These are phyloP conservation scores for Kazachstania bromeliacearum DNA, from an alignment of 805 yeast genomes.

Conservation along the genomic window DNA sequence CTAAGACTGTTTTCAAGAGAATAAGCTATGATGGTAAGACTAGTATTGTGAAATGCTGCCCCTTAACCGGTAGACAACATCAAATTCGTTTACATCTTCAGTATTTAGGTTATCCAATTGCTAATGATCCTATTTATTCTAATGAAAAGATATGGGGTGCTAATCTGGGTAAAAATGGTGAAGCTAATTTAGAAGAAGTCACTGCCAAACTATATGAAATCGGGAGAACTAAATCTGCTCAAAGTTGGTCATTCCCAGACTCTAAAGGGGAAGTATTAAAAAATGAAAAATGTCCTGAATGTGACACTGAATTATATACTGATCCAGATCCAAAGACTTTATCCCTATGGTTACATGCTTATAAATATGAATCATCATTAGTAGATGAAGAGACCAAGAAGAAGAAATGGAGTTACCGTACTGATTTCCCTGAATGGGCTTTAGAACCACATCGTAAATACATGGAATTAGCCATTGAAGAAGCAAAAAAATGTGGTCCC, in stretches of 20 bases:
- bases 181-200: conserved; percentile 41
- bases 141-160: conserved; percentile 77
- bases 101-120: conserved; percentile 76
- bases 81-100: conserved; percentile 91
- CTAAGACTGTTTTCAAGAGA: conserved; percentile 60
- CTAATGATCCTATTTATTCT: conserved; percentile 85
- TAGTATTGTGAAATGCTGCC: conserved; percentile 68
- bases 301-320: conserved; percentile 62
- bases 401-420: conserved; percentile 59
- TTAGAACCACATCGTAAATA: conserved; percentile 41
- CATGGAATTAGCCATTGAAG: conserved; percentile 68
- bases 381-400: conserved; percentile 17
- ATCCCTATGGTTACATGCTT: conserved; percentile 85
- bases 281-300: conserved; percentile 50
- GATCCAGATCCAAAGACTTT: conserved; percentile 87
- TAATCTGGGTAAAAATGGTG: conserved; percentile 51
- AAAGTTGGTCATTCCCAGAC: conserved; percentile 55
- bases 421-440: conserved; percentile 81
- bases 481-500: conserved; percentile 73
- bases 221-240: conserved; percentile 61
- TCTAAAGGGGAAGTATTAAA: conserved; percentile 58
- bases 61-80: conserved; percentile 88
- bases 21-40: conserved; percentile 54
- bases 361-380: conserved; percentile 51
- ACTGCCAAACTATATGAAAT: conserved; percentile 43